A percentile compares a stretch with the other conserved stretches of the same genome.
These are phyloP conservation scores for Cyberlindnera japonica DNA, from an alignment of 805 yeast species.

Conservation along the genomic window DNA sequence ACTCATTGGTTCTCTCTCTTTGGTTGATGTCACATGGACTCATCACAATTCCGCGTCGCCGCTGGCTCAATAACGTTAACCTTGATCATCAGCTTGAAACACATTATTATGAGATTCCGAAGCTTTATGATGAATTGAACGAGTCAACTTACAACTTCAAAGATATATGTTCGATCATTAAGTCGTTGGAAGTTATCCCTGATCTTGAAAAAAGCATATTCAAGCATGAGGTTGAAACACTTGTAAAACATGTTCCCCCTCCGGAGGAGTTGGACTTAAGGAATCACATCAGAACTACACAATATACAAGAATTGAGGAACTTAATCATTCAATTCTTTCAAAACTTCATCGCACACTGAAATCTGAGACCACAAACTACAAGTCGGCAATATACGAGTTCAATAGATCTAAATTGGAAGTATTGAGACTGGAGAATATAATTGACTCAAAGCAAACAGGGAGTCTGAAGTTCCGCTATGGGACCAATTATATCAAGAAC, in stretches of 20 bases:
- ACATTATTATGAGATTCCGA: constrained; percentile 53
- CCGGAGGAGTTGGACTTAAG: constrained; percentile 17
- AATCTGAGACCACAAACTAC: constrained; percentile 47
- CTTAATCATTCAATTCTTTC: constrained; percentile 42
- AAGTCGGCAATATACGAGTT: constrained; percentile 57
- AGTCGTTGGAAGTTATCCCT: constrained; percentile 37
- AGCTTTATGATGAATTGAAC: constrained; percentile 52
- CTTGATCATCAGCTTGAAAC: constrained; percentile 33
- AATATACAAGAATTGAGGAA: constrained; percentile 23
- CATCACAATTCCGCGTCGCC: constrained; percentile 57
- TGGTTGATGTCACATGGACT: constrained; percentile 87
- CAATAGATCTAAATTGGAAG: constrained; percentile 43
- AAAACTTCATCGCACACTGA: constrained; percentile 48
- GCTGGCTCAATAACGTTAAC: constrained; percentile 33
- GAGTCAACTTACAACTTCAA: constrained; percentile 60
- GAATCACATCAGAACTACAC: constrained; percentile 25
- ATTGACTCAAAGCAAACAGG: constrained; percentile 37
- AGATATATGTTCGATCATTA: constrained; percentile 59
- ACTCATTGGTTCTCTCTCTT: constrained; percentile 66
- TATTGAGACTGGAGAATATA: constrained; percentile 55
- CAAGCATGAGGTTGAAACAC: constrained; percentile 13
- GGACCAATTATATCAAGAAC: constrained; percentile 29
- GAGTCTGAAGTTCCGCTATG: constrained; percentile 31
- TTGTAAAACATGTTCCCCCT: constrained; percentile 15
- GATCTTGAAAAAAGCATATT: constrained; percentile 22